phyloP scores from a whole-genome alignment of 768 basidiomycete species.

The Myochromella boudieri region DNA sequence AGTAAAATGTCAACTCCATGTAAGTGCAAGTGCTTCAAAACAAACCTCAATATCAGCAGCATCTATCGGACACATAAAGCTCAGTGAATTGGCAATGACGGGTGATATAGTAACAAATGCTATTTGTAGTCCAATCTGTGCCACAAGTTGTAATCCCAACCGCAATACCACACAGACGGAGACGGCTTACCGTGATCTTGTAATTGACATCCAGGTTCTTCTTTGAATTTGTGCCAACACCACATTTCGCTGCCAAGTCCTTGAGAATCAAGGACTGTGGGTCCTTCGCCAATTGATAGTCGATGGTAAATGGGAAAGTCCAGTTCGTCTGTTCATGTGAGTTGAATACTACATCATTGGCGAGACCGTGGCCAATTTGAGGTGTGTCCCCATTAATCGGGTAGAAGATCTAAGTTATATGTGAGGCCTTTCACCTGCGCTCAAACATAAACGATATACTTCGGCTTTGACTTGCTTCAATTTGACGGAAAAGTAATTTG shows the following conservation, averaged over 20 bases:
- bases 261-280: slow-evolving; percentile 53
- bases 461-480: slow-evolving; percentile 65
- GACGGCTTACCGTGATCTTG: slow-evolving; percentile 57
- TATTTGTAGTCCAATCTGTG: slow-evolving; percentile 62
- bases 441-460: slow-evolving; percentile 30
- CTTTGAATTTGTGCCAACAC: slow-evolving; percentile 39
- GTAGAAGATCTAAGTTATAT: slow-evolving; percentile 59
- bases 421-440: not conserved
- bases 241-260: slow-evolving; percentile 67
- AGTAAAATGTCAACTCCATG: not conserved
- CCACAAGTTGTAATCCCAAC: not conserved
- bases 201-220: slow-evolving; percentile 60
- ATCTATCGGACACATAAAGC: slow-evolving; percentile 64
- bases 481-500: slow-evolving; percentile 74
- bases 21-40: not conserved
- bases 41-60: slow-evolving; percentile 28
- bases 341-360: slow-evolving; percentile 45
- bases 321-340: slow-evolving; percentile 61
- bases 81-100: slow-evolving; percentile 57
- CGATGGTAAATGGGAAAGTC: slow-evolving; percentile 73
- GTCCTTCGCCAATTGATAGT: slow-evolving; percentile 55
- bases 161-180: not conserved
- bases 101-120: slow-evolving; percentile 68
- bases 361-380: slow-evolving; percentile 60
- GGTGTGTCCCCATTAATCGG: slow-evolving; percentile 61